A percentile compares a stretch with the other conserved stretches of the same genome.
These are phyloP conservation scores for Phytophthora pini DNA, from an alignment of 352 stramenopile species.

Conservation along the genomic window DNA sequence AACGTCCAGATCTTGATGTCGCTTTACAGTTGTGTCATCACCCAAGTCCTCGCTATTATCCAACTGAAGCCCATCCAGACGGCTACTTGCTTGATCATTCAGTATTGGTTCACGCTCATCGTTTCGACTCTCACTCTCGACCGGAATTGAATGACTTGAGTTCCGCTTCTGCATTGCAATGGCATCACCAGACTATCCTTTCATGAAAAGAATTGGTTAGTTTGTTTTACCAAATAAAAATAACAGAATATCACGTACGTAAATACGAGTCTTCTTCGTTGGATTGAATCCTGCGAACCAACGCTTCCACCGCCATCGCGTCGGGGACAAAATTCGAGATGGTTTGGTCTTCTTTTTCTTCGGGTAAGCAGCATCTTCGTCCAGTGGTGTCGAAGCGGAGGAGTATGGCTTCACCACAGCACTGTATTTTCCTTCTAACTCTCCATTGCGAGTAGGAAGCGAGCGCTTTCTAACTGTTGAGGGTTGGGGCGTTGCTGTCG, in stretches of 20 bases:
- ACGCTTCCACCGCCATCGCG: slow-evolving; percentile 34
- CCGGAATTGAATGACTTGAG: slow-evolving; percentile 2
- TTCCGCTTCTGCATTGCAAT: slow-evolving; percentile 20
- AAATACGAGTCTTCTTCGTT: slow-evolving; percentile 44
- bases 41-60: slow-evolving; percentile 17
- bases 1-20: slow-evolving; percentile 21
- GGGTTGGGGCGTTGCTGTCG: slow-evolving; percentile 9
- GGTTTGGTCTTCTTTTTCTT: slow-evolving; percentile 23
- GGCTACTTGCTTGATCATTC: slow-evolving; percentile 12
- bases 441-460: neutral
- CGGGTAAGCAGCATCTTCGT: slow-evolving; percentile 14
- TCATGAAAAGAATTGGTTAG: neutral
- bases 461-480: slow-evolving; percentile 15
- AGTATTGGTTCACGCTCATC: slow-evolving; percentile 12
- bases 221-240: neutral
- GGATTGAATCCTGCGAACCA: slow-evolving; percentile 24
- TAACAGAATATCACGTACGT: slow-evolving; percentile 29
- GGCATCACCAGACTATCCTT: slow-evolving; percentile 32
- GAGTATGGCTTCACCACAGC: slow-evolving; percentile 27
- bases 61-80: slow-evolving; percentile 10
- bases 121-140: neutral
- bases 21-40: neutral
- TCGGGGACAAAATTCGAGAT: slow-evolving; percentile 18
- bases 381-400: slow-evolving; percentile 31
- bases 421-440: neutral